Percentiles rank a stretch among this genome's conserved stretches.
Evolutionary conservation across 2,329 filamentous ascomycete genomes (phyloP).

Genomic region (Aspergillus sp.): DNA sequence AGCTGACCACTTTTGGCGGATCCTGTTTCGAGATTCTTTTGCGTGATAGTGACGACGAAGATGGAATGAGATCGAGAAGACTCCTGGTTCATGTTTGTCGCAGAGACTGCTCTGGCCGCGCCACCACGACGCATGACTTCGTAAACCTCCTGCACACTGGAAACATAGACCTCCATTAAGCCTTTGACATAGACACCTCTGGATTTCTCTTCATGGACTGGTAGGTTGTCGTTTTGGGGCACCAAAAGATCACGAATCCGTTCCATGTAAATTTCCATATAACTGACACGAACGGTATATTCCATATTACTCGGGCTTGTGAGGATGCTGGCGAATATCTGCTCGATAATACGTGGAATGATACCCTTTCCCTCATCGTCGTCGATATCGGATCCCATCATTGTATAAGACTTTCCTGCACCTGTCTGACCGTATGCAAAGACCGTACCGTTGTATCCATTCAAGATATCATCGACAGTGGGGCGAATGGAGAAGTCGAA

Average conservation of each 20-base stretch:
- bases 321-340: constrained; percentile 94
- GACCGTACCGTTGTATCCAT: constrained; percentile 98
- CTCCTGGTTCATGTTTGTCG: constrained; percentile 99
- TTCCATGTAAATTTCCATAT: constrained; percentile 99
- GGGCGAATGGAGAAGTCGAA: constrained; percentile 97
- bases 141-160: constrained; percentile 91
- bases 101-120: constrained; percentile 80
- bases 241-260: constrained; percentile 88
- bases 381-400: constrained; percentile 96
- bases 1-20: constrained; percentile 94
- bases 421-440: constrained; percentile 98
- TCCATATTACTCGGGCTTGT: constrained; percentile 89
- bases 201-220: constrained; percentile 97
- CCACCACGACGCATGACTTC: constrained; percentile 94
- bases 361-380: constrained; percentile 85
- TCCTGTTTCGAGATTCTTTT: constrained; percentile 96
- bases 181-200: constrained; percentile 96
- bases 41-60: constrained; percentile 92
- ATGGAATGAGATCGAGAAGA: constrained; percentile 98
- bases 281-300: constrained; percentile 97
- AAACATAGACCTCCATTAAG: constrained; percentile 89
- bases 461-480: constrained; percentile 96
- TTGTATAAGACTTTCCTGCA: constrained; percentile 97
- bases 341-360: constrained; percentile 93
- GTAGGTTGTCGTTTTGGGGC: constrained; percentile 91